Base-by-base conservation (phyloP, 148 eudicot genomes). In the Rhododendron griersonianum region DNA sequence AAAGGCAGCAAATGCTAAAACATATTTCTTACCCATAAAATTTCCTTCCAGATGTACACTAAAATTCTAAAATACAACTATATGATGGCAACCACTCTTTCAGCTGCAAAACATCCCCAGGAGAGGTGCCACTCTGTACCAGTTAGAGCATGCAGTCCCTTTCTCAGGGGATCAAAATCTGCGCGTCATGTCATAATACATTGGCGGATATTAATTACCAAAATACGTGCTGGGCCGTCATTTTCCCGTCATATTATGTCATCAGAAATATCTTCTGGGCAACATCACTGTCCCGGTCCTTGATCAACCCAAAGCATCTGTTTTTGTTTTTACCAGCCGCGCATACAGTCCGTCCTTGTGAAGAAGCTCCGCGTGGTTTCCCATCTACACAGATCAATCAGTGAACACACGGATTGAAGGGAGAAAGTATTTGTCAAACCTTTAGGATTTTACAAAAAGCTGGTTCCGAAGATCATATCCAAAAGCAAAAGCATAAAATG, bases 311-410 rank as follows among this genome's bases (percentile, higher is more conserved):
- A 84, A 73, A n/a, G 74, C 76, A 67, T 87, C 81, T 5, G 23
- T 57, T 80, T 84, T 83, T 44, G 65, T 81, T 78, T 41, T 80
- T 11, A 82, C 35, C 21, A 89, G 71, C 30, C 86, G 84, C 33
- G 87, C 61, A 11, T 89, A 89, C 16, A 82, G 37, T 57, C 91
- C 87, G 0, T 83, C 79, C 71, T 41, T 61, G 2, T 21, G 37
- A 45, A 87, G 86, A 39, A 89, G 91, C 82, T 83, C 86, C 82
- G 10, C 7, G 45, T 89, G 91, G 81, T 76, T 77, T 16, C 91
- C 91, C 87, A 48, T 83, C 91, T 89, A 84, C 89, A 82, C 15
- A 53, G 16, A 47, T n/a, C 48, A 81, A 15, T 83, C 3, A 74
- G 13, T 76, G 25, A 9, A 39, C 33, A 7, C 33, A 50, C 5